Evolutionary conservation across 352 stramenopile species (phyloP).

Genomic region (Phytophthora citrophthora): DNA sequence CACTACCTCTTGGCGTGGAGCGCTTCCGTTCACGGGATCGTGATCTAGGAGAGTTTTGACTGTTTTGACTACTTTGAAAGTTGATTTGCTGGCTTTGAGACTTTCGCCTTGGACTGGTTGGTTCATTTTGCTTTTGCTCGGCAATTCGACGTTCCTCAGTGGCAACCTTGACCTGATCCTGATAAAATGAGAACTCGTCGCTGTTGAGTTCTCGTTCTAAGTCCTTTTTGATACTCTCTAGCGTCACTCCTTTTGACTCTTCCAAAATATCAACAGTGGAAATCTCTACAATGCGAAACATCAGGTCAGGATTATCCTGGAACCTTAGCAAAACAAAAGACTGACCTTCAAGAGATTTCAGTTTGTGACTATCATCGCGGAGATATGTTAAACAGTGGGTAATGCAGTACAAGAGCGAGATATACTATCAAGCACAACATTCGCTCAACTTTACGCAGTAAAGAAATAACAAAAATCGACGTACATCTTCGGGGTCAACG

Average conservation of each 20-base stretch:
- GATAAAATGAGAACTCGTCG: constrained; percentile 46
- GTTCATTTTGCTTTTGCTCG: not conserved
- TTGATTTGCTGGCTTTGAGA: constrained; percentile 7
- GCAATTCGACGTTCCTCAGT: constrained; percentile 18
- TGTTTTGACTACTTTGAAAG: not conserved
- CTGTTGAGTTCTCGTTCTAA: constrained; percentile 57
- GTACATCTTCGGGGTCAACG: constrained; percentile 66
- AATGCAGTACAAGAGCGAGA: constrained; percentile 83
- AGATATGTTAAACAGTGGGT: constrained; percentile 69
- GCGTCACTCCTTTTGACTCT: constrained; percentile 50
- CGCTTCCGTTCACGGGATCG: constrained; percentile 19
- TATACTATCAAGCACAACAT: constrained; percentile 45
- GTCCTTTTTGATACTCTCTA: constrained; percentile 56
- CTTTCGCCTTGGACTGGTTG: constrained; percentile 1
- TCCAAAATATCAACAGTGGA: constrained; percentile 61
- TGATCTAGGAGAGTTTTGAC: not conserved
- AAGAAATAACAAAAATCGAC: constrained; percentile 13
- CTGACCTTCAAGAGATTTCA: constrained; percentile 61
- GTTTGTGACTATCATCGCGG: constrained; percentile 46
- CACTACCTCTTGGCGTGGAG: constrained; percentile 14
- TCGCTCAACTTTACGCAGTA: too few relatives aligned
- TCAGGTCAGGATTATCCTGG: too few relatives aligned
- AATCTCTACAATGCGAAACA: constrained; percentile 45
- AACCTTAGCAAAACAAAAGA: not conserved
- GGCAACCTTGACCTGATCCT: constrained; percentile 38